phyloP scores from a whole-genome alignment of 345 rosid genomes.

The Camelina laxa region DNA sequence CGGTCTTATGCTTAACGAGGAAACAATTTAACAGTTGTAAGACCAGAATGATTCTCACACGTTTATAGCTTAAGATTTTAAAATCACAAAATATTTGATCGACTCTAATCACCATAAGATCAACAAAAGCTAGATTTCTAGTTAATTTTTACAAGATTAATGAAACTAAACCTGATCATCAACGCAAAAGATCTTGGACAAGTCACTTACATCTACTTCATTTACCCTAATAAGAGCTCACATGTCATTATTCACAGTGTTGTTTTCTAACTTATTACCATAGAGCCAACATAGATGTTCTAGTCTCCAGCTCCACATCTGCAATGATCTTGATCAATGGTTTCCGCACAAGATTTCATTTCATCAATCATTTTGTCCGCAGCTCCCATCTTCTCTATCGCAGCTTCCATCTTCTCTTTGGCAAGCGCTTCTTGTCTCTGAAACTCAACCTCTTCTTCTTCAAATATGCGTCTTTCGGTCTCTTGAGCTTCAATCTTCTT shows the following conservation, averaged over 20 bases:
- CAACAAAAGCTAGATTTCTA: neutral
- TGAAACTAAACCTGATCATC: neutral
- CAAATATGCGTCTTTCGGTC: constrained; percentile 34
- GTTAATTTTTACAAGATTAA: neutral
- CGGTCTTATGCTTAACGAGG: constrained; percentile 67
- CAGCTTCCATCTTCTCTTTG: constrained; percentile 43
- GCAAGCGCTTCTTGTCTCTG: constrained; percentile 40
- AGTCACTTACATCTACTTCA: neutral
- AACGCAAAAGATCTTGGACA: neutral
- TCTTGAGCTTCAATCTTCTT: constrained; percentile 28
- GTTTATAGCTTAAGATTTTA: neutral
- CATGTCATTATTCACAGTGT: neutral
- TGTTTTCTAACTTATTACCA: constrained; percentile 52
- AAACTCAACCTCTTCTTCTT: constrained; percentile 44
- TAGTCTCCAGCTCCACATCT: constrained; percentile 38
- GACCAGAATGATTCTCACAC: neutral
- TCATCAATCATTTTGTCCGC: constrained; percentile 25
- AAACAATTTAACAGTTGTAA: neutral
- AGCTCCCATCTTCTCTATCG: constrained; percentile 35
- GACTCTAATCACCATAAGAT: neutral
- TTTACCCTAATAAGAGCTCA: neutral
- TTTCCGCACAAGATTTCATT: constrained; percentile 38
- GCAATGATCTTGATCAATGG: constrained; percentile 27
- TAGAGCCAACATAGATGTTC: constrained; percentile 46
- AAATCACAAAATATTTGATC: neutral